Evolutionary conservation across 495 filamentous ascomycete species (phyloP).

Genomic region (Parathielavia hyrcaniae): DNA sequence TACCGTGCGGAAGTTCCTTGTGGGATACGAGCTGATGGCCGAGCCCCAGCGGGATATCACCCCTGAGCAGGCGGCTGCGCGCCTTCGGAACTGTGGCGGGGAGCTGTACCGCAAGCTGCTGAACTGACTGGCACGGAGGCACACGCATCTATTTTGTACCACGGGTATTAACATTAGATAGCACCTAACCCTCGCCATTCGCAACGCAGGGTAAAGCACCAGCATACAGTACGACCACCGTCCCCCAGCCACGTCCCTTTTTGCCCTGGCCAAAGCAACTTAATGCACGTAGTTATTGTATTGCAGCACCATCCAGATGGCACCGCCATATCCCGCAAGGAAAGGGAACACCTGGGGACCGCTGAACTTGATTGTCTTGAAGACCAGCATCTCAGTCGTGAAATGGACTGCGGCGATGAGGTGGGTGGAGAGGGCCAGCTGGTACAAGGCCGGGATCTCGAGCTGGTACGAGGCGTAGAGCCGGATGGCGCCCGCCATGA

Average conservation of each 20-base stretch:
- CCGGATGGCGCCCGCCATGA: conserved; percentile 66
- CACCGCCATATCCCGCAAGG: conserved; percentile 59
- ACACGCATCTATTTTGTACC: background rate
- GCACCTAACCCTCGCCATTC: background rate
- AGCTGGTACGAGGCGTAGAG: conserved; percentile 85
- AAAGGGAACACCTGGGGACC: conserved; percentile 65
- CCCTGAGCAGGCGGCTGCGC: conserved; percentile 85
- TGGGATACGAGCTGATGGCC: conserved; percentile 92
- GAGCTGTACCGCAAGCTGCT: conserved; percentile 74
- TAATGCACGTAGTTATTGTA: conserved; percentile 55
- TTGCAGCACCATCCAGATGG: conserved; percentile 78
- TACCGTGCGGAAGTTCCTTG: conserved; percentile 90
- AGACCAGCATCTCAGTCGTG: conserved; percentile 68
- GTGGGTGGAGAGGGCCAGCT: conserved; percentile 75
- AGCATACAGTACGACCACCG: background rate
- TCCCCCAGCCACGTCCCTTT: background rate
- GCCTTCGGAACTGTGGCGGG: conserved; percentile 66
- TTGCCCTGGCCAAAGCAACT: background rate
- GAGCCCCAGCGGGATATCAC: conserved; percentile 98
- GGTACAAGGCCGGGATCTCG: conserved; percentile 59
- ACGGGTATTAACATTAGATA: conserved; percentile 14
- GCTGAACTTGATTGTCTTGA: conserved; percentile 63
- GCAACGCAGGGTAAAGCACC: background rate
- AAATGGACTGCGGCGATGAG: conserved; percentile 77
- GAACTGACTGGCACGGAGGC: conserved; percentile 24